These are phyloP conservation scores for Geranium brycei DNA, from an alignment of 345 rosid genomes.

Conservation along the genomic window DNA sequence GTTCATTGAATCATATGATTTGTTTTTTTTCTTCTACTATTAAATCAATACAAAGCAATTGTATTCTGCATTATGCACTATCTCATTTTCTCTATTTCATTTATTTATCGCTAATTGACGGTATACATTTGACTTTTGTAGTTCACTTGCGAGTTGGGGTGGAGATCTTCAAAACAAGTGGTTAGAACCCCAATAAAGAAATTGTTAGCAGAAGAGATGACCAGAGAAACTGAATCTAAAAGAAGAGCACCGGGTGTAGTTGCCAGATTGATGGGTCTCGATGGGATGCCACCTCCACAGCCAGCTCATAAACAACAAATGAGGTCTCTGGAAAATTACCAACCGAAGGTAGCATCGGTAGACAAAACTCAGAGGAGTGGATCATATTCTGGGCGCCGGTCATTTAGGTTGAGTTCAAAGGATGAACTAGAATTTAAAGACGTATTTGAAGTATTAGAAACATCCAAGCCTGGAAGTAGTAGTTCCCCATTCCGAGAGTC, in stretches of 20 bases:
- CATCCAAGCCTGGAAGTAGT: conserved; percentile 31
- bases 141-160: conserved; percentile 33
- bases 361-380: conserved; percentile 28
- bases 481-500: conserved; percentile 21
- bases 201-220: conserved; percentile 74
- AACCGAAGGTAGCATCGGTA: conserved; percentile 10
- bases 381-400: conserved; percentile 29
- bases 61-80: conserved; percentile 5
- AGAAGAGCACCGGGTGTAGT: conserved; percentile 67
- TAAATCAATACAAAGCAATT: neutral
- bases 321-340: conserved; percentile 25
- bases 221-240: conserved; percentile 53
- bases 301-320: conserved; percentile 30
- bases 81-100: neutral
- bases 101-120: neutral
- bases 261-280: conserved; percentile 93
- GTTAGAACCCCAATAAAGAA: conserved; percentile 51
- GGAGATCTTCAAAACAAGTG: conserved; percentile 27
- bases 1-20: conserved; percentile 3
- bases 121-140: conserved; percentile 16
- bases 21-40: conserved; percentile 5
- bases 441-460: conserved; percentile 82
- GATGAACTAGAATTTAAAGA: conserved; percentile 83
- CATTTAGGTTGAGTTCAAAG: conserved; percentile 55
- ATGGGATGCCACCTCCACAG: conserved; percentile 58